Base-by-base conservation (phyloP, 192 early-diverging fungal genomes). In the Umbelopsis isabellina region DNA sequence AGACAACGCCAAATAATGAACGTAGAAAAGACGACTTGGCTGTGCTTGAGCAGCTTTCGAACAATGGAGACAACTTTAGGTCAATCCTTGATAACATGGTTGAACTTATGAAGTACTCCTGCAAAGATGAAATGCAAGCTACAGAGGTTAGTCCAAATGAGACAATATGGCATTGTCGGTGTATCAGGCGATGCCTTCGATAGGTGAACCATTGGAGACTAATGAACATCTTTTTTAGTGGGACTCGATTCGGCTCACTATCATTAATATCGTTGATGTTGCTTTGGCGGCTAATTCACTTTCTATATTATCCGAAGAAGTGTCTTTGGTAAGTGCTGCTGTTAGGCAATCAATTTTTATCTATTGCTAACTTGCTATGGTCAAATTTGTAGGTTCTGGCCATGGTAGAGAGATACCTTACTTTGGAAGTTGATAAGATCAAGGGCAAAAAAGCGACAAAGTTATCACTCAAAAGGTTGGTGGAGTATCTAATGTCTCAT, bases 21-120 rank as follows among this genome's bases (percentile, higher is more conserved):
- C 33, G 27, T 1, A 25, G 21, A 11, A 52, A 52, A 8, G 11
- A 25, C 25, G 51, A 12, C 1, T 27, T 30, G 18, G 55, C 55
- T 61, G 16, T 61, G 6, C 9, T 61, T 6, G 30, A 61, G 13
- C 55, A n/a, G 18, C 33, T 61, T 1, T 61, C 55, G 27, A 61
- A 61, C 27, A 33, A 61, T 61, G 55, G 21, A 18, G 55, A 61
- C 25, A 61, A 61, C 4, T 61, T 61, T 6, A 25, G 55, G 7
- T 61, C 55, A 0, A 35, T 61, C 25, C 55, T 61, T 61, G 55
- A 61, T 61, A 27, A 25, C 13, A 61, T 61, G 55, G 30, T 33
- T 12, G 55, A 61, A 16, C 27, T 61, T 16, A 61, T 61, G 3
- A 61, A 61, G 55, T 35, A 61, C 18, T 12, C 21, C 10, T 61